Conservation (phyloP, 2,329 filamentous ascomycete species). For the Fusarium sp. region DNA sequence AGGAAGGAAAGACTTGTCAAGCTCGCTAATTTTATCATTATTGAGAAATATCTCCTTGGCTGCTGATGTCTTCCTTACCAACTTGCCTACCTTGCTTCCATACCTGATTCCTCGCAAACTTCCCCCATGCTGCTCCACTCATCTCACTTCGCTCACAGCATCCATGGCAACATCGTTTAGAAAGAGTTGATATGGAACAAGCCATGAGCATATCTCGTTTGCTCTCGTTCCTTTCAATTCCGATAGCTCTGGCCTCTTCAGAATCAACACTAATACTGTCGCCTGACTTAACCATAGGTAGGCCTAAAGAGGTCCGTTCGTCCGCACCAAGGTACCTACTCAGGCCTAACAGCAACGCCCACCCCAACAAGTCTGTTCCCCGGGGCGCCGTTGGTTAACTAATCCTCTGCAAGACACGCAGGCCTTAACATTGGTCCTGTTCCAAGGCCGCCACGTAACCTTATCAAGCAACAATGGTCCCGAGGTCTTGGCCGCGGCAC, state of each 20-base stretch:
- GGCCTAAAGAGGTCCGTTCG: background rate
- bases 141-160: background rate
- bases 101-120: background rate
- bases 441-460: conserved; percentile 21
- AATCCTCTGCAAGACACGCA: background rate
- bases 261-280: background rate
- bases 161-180: background rate
- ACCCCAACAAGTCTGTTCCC: background rate
- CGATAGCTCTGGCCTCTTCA: background rate
- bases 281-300: background rate
- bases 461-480: conserved; percentile 9
- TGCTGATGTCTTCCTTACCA: background rate
- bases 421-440: conserved; percentile 1
- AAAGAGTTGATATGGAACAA: background rate
- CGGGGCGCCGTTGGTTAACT: background rate
- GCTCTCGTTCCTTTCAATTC: background rate
- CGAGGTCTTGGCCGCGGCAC: conserved; percentile 13
- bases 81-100: background rate
- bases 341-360: background rate
- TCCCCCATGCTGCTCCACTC: background rate
- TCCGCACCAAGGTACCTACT: background rate
- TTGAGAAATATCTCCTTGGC: background rate
- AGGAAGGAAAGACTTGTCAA: background rate
- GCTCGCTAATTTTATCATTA: background rate
- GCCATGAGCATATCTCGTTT: background rate